phyloP scores from a whole-genome alignment of 1,139 yeast genomes.

The Yamadazyma atmosphaerica region DNA sequence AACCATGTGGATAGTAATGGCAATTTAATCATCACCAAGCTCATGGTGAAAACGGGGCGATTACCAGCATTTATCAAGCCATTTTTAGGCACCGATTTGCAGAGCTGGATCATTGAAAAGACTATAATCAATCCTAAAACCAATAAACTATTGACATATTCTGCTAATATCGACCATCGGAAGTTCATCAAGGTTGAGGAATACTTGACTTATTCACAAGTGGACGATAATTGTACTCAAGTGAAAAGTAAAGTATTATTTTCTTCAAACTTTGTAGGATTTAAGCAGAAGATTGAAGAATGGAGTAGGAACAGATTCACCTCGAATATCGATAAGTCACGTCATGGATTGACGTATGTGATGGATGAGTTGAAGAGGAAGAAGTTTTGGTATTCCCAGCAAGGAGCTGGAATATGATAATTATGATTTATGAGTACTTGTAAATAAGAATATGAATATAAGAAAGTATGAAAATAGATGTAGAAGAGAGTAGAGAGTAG shows the following conservation, averaged over 20 bases:
- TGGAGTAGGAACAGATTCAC: constrained; percentile 78
- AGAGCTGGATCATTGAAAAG: constrained; percentile 84
- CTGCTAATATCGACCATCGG: constrained; percentile 85
- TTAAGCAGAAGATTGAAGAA: constrained; percentile 72
- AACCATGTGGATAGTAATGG: constrained; percentile 61
- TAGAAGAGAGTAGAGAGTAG: too few species aligned
- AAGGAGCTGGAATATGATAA: too few species aligned
- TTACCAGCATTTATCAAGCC: constrained; percentile 81
- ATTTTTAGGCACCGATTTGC: constrained; percentile 68
- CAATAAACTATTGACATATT: constrained; percentile 64
- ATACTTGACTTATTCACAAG: constrained; percentile 47
- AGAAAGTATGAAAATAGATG: too few species aligned
- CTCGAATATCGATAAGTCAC: constrained; percentile 64
- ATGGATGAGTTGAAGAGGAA: constrained; percentile 43
- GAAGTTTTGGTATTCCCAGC: background rate
- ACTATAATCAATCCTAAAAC: constrained; percentile 68
- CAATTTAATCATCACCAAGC: constrained; percentile 67
- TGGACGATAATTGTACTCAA: constrained; percentile 29
- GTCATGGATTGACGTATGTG: constrained; percentile 75
- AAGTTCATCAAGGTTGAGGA: constrained; percentile 81
- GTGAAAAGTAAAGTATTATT: constrained; percentile 63
- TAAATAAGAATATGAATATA: background rate
- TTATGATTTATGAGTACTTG: constrained; percentile 4
- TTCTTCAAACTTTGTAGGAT: constrained; percentile 67
- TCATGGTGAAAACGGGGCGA: constrained; percentile 78